Base-by-base conservation (phyloP, 495 filamentous ascomycete genomes). In the Talaromyces trachyspermus region DNA sequence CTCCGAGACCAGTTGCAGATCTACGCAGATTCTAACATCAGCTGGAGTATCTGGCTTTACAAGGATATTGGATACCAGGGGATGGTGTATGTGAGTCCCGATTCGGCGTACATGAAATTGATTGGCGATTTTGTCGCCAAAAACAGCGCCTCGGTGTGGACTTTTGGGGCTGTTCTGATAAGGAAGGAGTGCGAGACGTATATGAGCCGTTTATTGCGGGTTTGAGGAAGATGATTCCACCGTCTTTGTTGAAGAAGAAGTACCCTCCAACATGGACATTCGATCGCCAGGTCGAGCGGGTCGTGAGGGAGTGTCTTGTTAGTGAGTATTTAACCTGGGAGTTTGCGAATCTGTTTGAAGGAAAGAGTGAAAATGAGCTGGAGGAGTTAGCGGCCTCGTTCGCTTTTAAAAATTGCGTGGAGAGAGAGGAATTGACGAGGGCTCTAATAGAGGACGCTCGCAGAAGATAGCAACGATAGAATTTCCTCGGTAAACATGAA, bases 31-130 rank as follows among this genome's bases (percentile, higher is more conserved):
- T 65, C 76, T 38, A 54, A 68, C 43, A 75, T 81, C 43, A 63
- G 65, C 51, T 84, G 79, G 80, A 72, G 64, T 33, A 83, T 84
- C 54, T 84, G 79, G 80, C 57, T 78, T 0, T 84, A 83, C 61
- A 83, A 83, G 43, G 79, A 85, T 49, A 77, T 84, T 49, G 79
- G 78, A 3, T 69, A 75, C 36, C 79, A 83, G 57, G 80, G 80
- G 14, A 81, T 84, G 78, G 65, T 81, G 10, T 66, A 79, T 47
- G 62, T 71, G 6, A 60, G 58, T 40, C 72, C 76, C 0, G 41
- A 68, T 26, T 69, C 66, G 37, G 57, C 63, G 22, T 83, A 74
- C 57, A 78, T 77, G 54, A 62, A 62, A 30, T 64, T 69, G 0
- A 62, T 80, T 37, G 40, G 61, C 25, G 65, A 72, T 0, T 80